Percentiles rank a stretch among this genome's conserved stretches.
Conservation (phyloP, 148 eudicot species). For the Beta vulgaris region DNA sequence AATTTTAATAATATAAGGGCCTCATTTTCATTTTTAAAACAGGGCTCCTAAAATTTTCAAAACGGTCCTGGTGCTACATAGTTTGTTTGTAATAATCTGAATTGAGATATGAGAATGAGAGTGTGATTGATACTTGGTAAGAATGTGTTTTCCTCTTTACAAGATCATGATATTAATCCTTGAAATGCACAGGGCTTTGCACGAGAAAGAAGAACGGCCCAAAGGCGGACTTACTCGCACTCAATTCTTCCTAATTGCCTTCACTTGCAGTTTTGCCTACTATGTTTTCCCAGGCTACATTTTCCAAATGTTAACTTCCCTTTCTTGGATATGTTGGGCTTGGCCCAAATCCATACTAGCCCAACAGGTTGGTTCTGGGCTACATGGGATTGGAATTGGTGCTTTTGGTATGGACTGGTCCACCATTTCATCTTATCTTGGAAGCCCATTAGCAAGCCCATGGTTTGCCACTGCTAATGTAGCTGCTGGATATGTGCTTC, state of each 20-base stretch:
- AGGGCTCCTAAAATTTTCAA: no score
- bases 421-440: conserved; percentile 85
- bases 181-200: conserved; percentile 63
- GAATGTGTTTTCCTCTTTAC: no score
- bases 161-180: background rate
- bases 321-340: conserved; percentile 95
- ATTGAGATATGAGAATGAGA: no score
- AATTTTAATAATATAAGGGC: no score
- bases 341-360: conserved; percentile 75
- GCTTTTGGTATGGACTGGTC: conserved; percentile 94
- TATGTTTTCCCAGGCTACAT: conserved; percentile 89
- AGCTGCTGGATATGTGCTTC: conserved; percentile 66
- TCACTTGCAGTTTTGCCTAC: conserved; percentile 89
- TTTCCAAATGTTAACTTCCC: conserved; percentile 84
- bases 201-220: conserved; percentile 77
- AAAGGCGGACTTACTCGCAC: conserved; percentile 80
- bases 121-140: no score
- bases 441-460: conserved; percentile 96
- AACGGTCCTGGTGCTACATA: no score
- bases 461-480: conserved; percentile 99
- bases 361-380: conserved; percentile 92
- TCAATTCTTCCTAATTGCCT: conserved; percentile 84
- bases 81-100: no score
- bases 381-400: conserved; percentile 73
- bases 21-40: no score